These are phyloP conservation scores for Thalassiosira ordinaria DNA, from an alignment of 352 stramenopile genomes.

Conservation along the genomic window DNA sequence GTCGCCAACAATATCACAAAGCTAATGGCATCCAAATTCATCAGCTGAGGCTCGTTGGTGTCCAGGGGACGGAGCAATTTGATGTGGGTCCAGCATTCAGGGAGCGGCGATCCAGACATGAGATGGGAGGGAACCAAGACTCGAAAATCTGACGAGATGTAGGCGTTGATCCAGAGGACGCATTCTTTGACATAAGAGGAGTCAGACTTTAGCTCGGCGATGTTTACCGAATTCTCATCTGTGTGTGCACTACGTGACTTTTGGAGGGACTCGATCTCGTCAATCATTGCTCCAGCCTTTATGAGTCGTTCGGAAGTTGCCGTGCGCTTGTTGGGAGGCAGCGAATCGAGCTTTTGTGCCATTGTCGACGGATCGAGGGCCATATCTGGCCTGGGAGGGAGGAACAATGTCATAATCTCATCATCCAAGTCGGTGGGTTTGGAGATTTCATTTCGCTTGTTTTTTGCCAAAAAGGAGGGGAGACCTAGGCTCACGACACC, in stretches of 20 bases:
- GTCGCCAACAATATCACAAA: conserved; percentile 32
- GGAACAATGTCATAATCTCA: neutral
- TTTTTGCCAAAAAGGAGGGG: conserved; percentile 5
- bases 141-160: conserved; percentile 17
- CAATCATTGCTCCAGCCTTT: conserved; percentile 13
- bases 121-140: neutral
- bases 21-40: conserved; percentile 13
- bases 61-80: neutral
- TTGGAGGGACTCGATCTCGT: conserved; percentile 18
- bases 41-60: conserved; percentile 21
- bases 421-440: neutral
- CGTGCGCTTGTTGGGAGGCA: conserved; percentile 8
- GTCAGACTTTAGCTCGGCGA: conserved; percentile 12
- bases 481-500: neutral
- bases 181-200: conserved; percentile 21
- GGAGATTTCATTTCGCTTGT: neutral
- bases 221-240: conserved; percentile 13
- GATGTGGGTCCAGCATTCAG: neutral
- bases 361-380: conserved; percentile 1
- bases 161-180: conserved; percentile 26
- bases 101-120: neutral
- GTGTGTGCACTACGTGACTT: neutral
- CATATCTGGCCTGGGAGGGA: conserved; percentile 10
- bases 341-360: conserved; percentile 8
- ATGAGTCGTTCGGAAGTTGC: conserved; percentile 10